phyloP scores from a whole-genome alignment of 257 asterid genomes.

The Solanum chmielewskii region DNA sequence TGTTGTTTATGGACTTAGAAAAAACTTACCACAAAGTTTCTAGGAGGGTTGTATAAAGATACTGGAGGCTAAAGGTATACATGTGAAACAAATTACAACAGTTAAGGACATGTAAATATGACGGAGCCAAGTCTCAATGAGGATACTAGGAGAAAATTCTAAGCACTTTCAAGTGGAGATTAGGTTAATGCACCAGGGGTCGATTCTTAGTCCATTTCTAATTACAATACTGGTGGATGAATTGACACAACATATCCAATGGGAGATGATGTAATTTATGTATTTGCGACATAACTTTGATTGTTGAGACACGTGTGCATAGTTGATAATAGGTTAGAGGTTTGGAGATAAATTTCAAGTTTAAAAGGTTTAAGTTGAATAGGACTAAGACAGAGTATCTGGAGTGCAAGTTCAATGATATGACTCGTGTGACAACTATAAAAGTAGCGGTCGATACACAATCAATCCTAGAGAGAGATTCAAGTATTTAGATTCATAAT shows the following conservation, averaged over 20 bases:
- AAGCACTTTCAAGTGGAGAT: background rate
- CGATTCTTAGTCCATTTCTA: background rate
- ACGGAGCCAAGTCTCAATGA: background rate
- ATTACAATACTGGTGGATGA: background rate
- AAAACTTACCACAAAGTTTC: background rate
- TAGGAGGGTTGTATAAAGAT: background rate
- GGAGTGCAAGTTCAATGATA: background rate
- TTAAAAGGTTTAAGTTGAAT: background rate
- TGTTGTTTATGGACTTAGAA: background rate
- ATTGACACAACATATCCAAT: background rate
- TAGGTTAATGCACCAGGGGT: background rate
- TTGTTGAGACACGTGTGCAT: background rate
- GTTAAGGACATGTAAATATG: background rate
- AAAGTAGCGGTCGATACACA: background rate
- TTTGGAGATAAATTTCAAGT: background rate
- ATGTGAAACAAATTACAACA: background rate
- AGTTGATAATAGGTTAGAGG: background rate
- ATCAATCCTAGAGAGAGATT: background rate
- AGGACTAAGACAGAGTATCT: background rate
- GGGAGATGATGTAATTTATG: background rate
- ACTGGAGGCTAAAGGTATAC: background rate
- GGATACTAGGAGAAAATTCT: background rate
- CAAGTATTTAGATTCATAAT: background rate
- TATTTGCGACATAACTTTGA: background rate
- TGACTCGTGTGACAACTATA: background rate